Evolutionary conservation across 306 rosid genomes (phyloP), one percentile per base, ranked within the genome.

Genomic region (Rosa lucieae): DNA sequence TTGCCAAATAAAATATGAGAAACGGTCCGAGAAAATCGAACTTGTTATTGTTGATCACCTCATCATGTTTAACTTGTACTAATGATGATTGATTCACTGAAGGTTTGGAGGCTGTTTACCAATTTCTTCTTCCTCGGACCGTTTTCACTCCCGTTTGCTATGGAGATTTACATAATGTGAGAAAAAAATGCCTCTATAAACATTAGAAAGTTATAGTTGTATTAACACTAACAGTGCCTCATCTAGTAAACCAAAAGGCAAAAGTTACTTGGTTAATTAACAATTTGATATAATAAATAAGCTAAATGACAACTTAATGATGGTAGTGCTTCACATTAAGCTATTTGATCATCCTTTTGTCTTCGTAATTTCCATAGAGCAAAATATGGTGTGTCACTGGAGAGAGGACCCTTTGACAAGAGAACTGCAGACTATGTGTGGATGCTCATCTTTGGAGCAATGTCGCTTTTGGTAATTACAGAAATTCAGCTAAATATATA

Each of bases 101-200:
- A 90, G 96, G 72, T 90, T 66, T 90, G 96, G 96, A 85, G 96
- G 82, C 89, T 93, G 69, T 4, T 93, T 40, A 86, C 92, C 23
- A 89, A 85, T 85, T 93, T 90, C 85, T 85, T 93, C 83, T 93
- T 90, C 87, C 96, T 93, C 14, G 97, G 92, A 59, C 73, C 84
- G 5, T 92, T 92, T 83, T 92, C 96, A 40, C 0, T 90, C 8
- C 82, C 77, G 14, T 92, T 88, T 67, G 97, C 92, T 40, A 1
- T 81, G 70, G 86, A 73, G 65, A 87, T 93, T 8, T 65, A 90
- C 52, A 83, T 88, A 68, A 90, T 88, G 97, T 93, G 85, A 88
- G 84, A 68, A 39, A 55, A 17, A 17, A 17, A 58, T 44, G 18
- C 42, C 5, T 52, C 8, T 59, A 3, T 39, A 5, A 15, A 63